Evolutionary conservation across 352 stramenopile genomes (phyloP), one percentile per base, ranked within the genome.

Genomic region (Lagenidium sp.): DNA sequence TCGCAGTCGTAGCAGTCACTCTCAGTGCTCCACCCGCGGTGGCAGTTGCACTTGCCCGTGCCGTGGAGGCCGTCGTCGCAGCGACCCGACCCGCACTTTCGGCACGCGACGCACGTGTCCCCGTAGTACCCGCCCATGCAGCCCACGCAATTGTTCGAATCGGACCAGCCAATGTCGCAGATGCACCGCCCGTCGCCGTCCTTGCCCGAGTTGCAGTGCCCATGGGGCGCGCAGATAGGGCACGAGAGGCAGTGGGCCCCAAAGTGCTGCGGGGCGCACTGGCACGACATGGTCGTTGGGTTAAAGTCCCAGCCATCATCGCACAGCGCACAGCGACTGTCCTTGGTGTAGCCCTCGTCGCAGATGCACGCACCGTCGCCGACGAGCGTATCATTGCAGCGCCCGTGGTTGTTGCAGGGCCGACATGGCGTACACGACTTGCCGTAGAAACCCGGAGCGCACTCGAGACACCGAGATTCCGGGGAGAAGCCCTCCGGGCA

Each of bases 231-330:
- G 45, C 80, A 93, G 28, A 93, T 93, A 36, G 80, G 80, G 39
- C 80, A 93, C 19, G 75, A 89, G 6, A 84, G 57, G 34, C 80
- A 93, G 56, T 86, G 77, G 2, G 53, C 13, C 4, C 80, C 80
- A 45, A 90, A 93, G 45, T 93, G 80, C 44, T 90, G 63, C 6
- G 80, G 80, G 13, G 80, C 68, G 52, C 80, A 93, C 55, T 93
- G 80, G 26, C 80, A 93, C 31, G 70, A 78, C 80, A 93, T 93
- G 2, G 75, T 87, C 44, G 71, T 85, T 4, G 80, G 80, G 34
- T 93, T 93, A 38, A 93, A 93, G 45, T 93, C 80, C 80, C 80
- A 93, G 5, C 80, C 80, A 55, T 88, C 63, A 31, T 88, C 73
- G 36, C 80, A 93, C 0, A 89, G 66, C 8, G 79, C 70, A 40